Percentiles rank a stretch among this genome's conserved stretches.
These are phyloP conservation scores for Aspergillus ochraceoroseus DNA, from an alignment of 2,329 filamentous ascomycete genomes.

Conservation along the genomic window DNA sequence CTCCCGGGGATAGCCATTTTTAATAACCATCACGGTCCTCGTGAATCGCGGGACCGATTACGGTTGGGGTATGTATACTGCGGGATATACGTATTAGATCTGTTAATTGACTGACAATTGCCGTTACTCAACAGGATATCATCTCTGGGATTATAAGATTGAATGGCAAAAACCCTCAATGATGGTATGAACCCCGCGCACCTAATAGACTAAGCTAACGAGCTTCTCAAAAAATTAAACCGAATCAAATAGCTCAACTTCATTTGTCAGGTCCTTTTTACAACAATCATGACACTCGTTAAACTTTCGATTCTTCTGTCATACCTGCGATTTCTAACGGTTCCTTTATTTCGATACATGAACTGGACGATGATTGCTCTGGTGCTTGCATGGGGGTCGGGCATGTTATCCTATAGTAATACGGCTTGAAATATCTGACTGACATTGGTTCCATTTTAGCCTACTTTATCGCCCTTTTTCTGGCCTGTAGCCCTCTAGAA, in stretches of 20 bases:
- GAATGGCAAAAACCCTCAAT: slow-evolving; percentile 1
- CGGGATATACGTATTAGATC: too few relatives aligned
- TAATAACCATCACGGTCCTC: slow-evolving; percentile 3
- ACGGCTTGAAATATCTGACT: background rate
- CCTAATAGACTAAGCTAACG: too few relatives aligned
- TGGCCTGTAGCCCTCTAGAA: background rate
- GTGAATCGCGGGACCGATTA: slow-evolving; percentile 4
- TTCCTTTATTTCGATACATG: background rate
- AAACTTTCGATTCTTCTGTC: slow-evolving; percentile 8
- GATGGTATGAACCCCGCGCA: slow-evolving; percentile 2
- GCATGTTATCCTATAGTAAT: background rate
- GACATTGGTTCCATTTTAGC: background rate
- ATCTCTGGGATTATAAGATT: slow-evolving; percentile 2
- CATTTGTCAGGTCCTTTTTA: slow-evolving; percentile 4
- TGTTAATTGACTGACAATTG: background rate
- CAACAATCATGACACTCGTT: slow-evolving; percentile 6
- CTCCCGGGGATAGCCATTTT: slow-evolving; percentile 2
- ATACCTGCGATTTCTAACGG: slow-evolving; percentile 7
- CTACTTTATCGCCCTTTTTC: background rate
- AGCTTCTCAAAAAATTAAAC: background rate
- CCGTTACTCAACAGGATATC: background rate
- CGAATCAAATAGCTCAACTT: background rate
- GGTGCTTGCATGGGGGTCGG: background rate
- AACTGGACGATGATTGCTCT: slow-evolving; percentile 4
- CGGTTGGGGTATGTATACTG: slow-evolving; percentile 10